Base-by-base conservation (phyloP, 2,329 filamentous ascomycete species). In the Botrytis cinerea region DNA sequence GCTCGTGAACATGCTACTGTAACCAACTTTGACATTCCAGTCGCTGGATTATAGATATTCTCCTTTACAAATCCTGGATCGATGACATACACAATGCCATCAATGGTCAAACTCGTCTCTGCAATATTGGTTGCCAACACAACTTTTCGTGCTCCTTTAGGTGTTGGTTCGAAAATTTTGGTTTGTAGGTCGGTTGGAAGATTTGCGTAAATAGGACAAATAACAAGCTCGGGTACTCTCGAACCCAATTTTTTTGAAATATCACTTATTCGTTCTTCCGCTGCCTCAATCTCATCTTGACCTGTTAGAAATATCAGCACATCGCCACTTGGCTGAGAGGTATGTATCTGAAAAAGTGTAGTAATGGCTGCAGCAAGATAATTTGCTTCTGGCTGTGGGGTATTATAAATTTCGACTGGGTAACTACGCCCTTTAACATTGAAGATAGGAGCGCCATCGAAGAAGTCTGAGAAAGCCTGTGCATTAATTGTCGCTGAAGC, bases 71-170 rank as follows among this genome's bases (percentile, higher is more conserved):
- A 97, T 0, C 96, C 96, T 0, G 93, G 93, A 78, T 99, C 96
- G 74, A 98, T 97, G 51, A 98, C 96, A 81, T 97, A 98, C 14
- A 95, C 92, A 74, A 98, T 97, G 25, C 95, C 95, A 81, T 98
- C 95, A 73, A 99, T 97, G 0, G 96, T 99, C 80, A 99, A 84
- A 85, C 91, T 94, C 0, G 96, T 99, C 82, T 99, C 96, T 3
- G 96, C 96, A 82, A 99, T 98, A 80, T 99, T 99, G 3, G 96
- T 98, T 0, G 95, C 94, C 54, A 98, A 84, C 0, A 99, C 94
- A 0, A 98, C 94, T 81, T 98, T 99, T 43, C 96, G 89, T 0
- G 93, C 91, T 28, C 91, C 91, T 0, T 92, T 89, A 0, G 96
- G 95, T 0, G 95, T 97, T 0, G 95, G 94, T 79, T 97, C 94